These are phyloP conservation scores for Ophiosphaerella herpotricha DNA, from an alignment of 2,329 filamentous ascomycete species.

Conservation along the genomic window DNA sequence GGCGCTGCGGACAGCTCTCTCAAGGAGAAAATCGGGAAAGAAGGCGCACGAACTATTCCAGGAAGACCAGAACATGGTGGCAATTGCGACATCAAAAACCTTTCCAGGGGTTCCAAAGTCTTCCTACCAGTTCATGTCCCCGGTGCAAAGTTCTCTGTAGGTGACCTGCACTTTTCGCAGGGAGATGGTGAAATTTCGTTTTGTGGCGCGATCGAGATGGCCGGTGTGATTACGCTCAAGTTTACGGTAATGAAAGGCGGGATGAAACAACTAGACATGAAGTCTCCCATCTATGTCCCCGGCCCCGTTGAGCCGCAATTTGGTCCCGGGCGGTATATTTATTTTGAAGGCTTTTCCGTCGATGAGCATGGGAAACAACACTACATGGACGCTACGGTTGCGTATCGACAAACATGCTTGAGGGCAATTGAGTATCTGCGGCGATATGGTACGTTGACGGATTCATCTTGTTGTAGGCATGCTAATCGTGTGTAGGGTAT, in stretches of 20 bases:
- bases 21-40: conserved; percentile 69
- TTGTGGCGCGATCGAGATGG: conserved; percentile 84
- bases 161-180: conserved; percentile 85
- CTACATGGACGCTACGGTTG: conserved; percentile 83
- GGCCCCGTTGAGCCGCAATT: conserved; percentile 89
- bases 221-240: conserved; percentile 86
- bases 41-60: conserved; percentile 85
- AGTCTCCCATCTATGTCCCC: conserved; percentile 82
- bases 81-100: conserved; percentile 90
- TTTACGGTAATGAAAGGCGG: conserved; percentile 86
- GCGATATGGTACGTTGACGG: conserved; percentile 62
- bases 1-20: conserved; percentile 65
- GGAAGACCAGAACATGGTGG: conserved; percentile 85
- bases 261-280: conserved; percentile 73
- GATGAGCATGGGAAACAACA: conserved; percentile 89
- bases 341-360: conserved; percentile 89
- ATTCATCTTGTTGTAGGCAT: background rate
- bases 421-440: conserved; percentile 79
- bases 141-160: conserved; percentile 88
- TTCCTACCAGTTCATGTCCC: conserved; percentile 86
- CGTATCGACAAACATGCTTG: conserved; percentile 81
- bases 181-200: conserved; percentile 73
- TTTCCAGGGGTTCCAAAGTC: conserved; percentile 77
- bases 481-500: conserved; percentile 49
- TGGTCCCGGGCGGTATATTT: conserved; percentile 78